These are phyloP conservation scores for Luzula sylvatica DNA, from an alignment of 176 grass and related monocot genomes.

Conservation along the genomic window DNA sequence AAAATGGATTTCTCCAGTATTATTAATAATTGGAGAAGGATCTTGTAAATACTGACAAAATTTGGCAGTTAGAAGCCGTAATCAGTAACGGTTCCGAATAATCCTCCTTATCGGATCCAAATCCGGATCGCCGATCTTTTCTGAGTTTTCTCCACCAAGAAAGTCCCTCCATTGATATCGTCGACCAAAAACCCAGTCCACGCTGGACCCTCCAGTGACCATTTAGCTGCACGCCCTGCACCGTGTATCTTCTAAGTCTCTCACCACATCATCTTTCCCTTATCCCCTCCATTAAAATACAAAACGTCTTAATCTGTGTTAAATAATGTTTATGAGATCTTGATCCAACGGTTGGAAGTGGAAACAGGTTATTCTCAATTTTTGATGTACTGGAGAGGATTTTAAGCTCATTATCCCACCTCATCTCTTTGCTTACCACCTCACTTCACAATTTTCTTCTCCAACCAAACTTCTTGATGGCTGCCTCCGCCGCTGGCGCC, in stretches of 20 bases:
- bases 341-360: not conserved
- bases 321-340: not conserved
- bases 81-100: no score
- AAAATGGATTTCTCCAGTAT: no score
- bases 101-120: no score
- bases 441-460: not conserved
- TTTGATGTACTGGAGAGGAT: not conserved
- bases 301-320: not conserved
- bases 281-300: not conserved
- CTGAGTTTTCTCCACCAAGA: not conserved
- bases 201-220: not conserved
- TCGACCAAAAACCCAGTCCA: constrained; percentile 5
- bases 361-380: not conserved
- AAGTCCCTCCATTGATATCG: not conserved
- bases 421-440: not conserved
- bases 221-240: not conserved
- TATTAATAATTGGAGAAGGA: no score
- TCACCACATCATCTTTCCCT: not conserved
- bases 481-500: not conserved
- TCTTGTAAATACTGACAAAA: no score
- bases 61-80: no score
- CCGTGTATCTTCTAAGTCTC: not conserved
- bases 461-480: not conserved
- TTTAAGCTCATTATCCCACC: not conserved
- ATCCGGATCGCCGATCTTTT: not conserved